Conservation (phyloP, 495 filamentous ascomycete genomes). For the Cetradonia linearis region DNA sequence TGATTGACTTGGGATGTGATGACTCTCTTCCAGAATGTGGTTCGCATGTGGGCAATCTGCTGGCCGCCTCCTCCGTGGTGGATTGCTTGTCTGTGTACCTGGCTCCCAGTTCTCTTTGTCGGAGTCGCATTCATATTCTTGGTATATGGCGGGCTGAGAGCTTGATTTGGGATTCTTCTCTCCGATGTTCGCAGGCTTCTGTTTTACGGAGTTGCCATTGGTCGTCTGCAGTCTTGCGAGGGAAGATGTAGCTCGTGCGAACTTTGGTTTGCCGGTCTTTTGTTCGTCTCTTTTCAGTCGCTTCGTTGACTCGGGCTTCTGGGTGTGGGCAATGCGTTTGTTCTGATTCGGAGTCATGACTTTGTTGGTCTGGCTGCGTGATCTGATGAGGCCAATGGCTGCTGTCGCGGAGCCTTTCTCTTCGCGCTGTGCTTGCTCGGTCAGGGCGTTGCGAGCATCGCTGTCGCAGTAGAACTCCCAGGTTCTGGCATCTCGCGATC, state of each 20-base stretch:
- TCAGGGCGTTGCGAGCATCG: constrained; percentile 60
- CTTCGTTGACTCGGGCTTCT: constrained; percentile 39
- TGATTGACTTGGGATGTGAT: constrained; percentile 24
- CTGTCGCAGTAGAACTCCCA: constrained; percentile 78
- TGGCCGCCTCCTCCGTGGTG: constrained; percentile 24
- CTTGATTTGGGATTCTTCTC: constrained; percentile 24
- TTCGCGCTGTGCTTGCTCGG: constrained; percentile 60
- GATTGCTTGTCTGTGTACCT: constrained; percentile 36
- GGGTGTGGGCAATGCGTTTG: constrained; percentile 54
- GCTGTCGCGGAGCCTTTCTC: constrained; percentile 59
- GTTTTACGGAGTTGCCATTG: constrained; percentile 16
- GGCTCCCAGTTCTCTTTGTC: constrained; percentile 93
- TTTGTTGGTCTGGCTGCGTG: constrained; percentile 44
- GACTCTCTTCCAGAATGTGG: constrained; percentile 38
- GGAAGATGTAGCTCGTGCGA: constrained; percentile 55
- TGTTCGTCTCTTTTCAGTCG: constrained; percentile 33
- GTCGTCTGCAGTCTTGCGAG: constrained; percentile 54
- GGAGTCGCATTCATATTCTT: constrained; percentile 54
- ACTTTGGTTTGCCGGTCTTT: constrained; percentile 51
- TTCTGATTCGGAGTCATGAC: constrained; percentile 39
- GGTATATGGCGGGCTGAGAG: constrained; percentile 25
- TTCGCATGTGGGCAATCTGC: neutral
- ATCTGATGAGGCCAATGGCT: constrained; percentile 60
- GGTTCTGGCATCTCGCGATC: constrained; percentile 69
- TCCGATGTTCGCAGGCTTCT: constrained; percentile 8